Evolutionary conservation across 1,284 basidiomycete genomes (phyloP), one percentile per base, ranked within the genome.

Genomic region (Cryptococcus deneoformans): DNA sequence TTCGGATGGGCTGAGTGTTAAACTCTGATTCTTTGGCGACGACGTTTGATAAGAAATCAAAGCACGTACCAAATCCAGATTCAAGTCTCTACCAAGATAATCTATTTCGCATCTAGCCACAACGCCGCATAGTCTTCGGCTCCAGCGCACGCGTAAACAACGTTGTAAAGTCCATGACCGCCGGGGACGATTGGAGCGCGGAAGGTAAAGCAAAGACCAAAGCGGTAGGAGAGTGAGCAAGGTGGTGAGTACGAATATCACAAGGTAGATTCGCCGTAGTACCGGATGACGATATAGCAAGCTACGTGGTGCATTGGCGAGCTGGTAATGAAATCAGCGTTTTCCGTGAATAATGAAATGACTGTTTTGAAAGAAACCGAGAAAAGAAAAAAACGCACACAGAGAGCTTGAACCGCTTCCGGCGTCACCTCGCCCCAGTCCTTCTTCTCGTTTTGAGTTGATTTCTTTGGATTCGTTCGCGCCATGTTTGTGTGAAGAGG

Each of bases 61-160:
- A n/a, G n/a, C n/a, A n/a, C 69, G 56, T 55, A 72, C 73, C 44
- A 68, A 37, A 35, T 68, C 64, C 12, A 57, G 34, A 29, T 43
- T 55, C n/a, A 72, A 53, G 55, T 73, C 67, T 7, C 71, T 52
- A 3, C 74, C 74, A 0, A 74, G 64, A 52, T 72, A 71, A 53
- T 76, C 74, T 10, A 76, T 65, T 59, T 76, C 72, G 54, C 74
- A 76, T 16, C 66, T 49, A 2, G 72, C 74, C 1, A 76, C 69
- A 9, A 76, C 45, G 0, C 53, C 68, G 37, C 72, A 74, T 3
- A 74, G 39, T 7, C 66, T 53, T 29, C 71, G 44, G 8, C 60
- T 63, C 66, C 69, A 74, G 29, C 70, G 53, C 0, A 74, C 72
- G 34, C 74, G 57, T 7, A 76, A 55, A 44, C 70, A 72, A 16